Evolutionary conservation across 225 moss, liverwort and hornwort genomes (phyloP).

Genomic region (Pleurozium schreberi): DNA sequence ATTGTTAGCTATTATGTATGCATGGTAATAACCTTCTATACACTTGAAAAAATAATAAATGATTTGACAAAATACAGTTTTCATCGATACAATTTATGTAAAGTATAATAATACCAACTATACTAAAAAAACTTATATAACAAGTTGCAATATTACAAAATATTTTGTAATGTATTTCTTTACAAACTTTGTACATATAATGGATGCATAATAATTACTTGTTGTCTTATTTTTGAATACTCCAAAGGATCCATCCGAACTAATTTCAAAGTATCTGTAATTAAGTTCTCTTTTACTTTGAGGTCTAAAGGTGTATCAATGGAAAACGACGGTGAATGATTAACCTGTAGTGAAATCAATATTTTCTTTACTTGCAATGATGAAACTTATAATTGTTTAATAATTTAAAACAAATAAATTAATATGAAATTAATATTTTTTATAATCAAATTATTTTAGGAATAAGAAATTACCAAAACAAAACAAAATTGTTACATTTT

Average conservation of each 20-base stretch:
- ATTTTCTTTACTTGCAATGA: too few relatives aligned
- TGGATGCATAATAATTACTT: not conserved
- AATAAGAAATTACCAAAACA: not conserved
- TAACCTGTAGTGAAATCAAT: conserved; percentile 29
- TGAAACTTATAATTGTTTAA: not conserved
- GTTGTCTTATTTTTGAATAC: conserved; percentile 43
- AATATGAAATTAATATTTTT: too few relatives aligned
- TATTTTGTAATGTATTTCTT: too few relatives aligned
- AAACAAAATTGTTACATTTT: not conserved
- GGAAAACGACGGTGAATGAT: conserved; percentile 90
- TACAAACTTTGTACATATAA: not conserved
- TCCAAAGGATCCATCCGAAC: conserved; percentile 62
- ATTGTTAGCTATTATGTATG: rapidly evolving
- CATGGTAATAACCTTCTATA: not conserved
- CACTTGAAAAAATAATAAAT: too few relatives aligned
- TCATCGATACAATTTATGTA: not conserved
- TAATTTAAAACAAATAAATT: rapidly evolving
- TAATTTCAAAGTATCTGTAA: conserved; percentile 62
- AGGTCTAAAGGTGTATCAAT: conserved; percentile 87
- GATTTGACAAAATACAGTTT: rapidly evolving
- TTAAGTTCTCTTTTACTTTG: conserved; percentile 69
- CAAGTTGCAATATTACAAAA: too few relatives aligned
- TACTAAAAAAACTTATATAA: too few relatives aligned
- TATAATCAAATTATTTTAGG: not conserved
- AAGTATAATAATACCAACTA: too few relatives aligned